Evolutionary conservation across 2,329 filamentous ascomycete genomes (phyloP), one percentile per base, ranked within the genome.

Genomic region (Epichloe sibirici): DNA sequence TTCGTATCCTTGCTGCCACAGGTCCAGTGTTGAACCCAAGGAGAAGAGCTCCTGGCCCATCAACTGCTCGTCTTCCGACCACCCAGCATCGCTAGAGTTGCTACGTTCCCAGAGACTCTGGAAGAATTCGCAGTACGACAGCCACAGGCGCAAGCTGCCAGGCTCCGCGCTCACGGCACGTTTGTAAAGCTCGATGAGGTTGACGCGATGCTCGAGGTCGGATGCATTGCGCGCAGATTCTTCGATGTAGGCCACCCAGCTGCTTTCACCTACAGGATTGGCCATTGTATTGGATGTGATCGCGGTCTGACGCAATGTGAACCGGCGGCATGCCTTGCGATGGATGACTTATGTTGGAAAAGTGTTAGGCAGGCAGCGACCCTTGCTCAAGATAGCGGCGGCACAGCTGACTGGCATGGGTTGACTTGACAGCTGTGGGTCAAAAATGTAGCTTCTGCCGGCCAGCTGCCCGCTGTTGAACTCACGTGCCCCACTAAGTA

Each of bases 71-170:
- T 90, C 85, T 31, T 81, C 76, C 6, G 82, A 69, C 77, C 81
- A 82, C 43, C 72, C 72, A 52, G 58, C 51, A 21, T 74, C 70
- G 51, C 78, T 74, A 51, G 67, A 76, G 64, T 83, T 79, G 60
- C 79, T 82, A 58, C 80, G 79, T 49, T 75, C 74, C 66, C 87
- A 83, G 11, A 90, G 79, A 21, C 79, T 78, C 75, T 84, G 83
- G 57, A 90, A 82, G 68, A 85, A 91, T 61, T 90, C 82, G 66
- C 84, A 88, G 63, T 90, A 91, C 31, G 82, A 77, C 55, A 83
- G 76, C 88, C 88, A 93, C 42, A 91, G 71, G 57, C 79, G 81
- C 55, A 85, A 73, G 61, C 87, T 90, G 58, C 78, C 82, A 11
- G 85, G 84, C 67, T 91, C 87, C 50, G 86, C 83, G 53, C 72